A percentile compares a stretch with the other conserved stretches of the same genome.
Conservation (phyloP, 192 early-diverging fungal species). For the Spinellus fusiger region DNA sequence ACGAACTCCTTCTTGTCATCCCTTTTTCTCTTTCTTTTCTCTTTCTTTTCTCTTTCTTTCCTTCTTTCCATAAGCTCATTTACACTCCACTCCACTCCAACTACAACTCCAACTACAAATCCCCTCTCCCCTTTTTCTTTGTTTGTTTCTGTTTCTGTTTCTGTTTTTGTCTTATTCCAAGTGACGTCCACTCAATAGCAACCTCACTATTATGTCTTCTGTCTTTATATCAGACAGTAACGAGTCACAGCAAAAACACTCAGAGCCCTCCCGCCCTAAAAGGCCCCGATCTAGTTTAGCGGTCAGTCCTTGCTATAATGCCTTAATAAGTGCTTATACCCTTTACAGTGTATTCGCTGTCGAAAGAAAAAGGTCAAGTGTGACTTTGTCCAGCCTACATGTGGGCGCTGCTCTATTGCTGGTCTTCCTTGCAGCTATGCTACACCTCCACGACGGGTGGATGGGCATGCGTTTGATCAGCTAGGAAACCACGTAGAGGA, state of each 20-base stretch:
- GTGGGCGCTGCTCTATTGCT: conserved; percentile 33
- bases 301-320: conserved; percentile 12
- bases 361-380: conserved; percentile 41
- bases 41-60: not conserved
- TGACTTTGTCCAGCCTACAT: conserved; percentile 39
- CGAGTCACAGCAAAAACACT: conserved; percentile 14
- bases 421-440: conserved; percentile 38
- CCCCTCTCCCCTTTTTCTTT: not conserved
- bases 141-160: not conserved
- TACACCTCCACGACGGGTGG: conserved; percentile 33
- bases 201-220: conserved; percentile 13
- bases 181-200: no score
- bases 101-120: not conserved
- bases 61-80: not conserved
- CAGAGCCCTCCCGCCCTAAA: conserved; percentile 27
- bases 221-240: conserved; percentile 13
- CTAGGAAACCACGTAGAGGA: conserved; percentile 38
- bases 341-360: conserved; percentile 34
- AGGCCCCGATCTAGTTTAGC: conserved; percentile 34
- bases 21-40: conserved; percentile 1
- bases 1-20: no score
- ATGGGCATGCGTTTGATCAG: conserved; percentile 37
- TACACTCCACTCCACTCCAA: not conserved
- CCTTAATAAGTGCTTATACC: conserved; percentile 4
- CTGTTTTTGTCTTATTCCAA: not conserved